phyloP scores from a whole-genome alignment of 2,329 filamentous ascomycete species.

The Pseudomassariella vexata region DNA sequence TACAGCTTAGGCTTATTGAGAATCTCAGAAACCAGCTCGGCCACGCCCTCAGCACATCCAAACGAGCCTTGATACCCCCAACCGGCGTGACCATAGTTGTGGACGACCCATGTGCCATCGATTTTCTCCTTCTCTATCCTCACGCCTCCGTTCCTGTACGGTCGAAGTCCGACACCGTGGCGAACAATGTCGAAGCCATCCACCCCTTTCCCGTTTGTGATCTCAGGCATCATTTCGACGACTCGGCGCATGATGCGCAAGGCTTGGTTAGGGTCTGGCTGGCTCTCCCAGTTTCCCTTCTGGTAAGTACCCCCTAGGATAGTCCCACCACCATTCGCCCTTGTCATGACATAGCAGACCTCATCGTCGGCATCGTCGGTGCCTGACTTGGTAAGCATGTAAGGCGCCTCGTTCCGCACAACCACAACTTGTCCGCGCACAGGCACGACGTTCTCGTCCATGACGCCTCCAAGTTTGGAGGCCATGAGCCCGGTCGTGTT shows the following conservation, averaged over 20 bases:
- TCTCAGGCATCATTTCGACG: conserved; percentile 56
- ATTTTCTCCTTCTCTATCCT: conserved; percentile 69
- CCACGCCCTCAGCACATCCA: conserved; percentile 62
- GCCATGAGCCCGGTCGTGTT: conserved; percentile 83
- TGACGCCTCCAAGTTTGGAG: conserved; percentile 71
- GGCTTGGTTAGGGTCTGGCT: conserved; percentile 74
- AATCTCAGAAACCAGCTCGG: conserved; percentile 63
- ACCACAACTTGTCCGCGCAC: conserved; percentile 78
- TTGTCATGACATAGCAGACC: conserved; percentile 74
- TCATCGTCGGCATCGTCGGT: conserved; percentile 71
- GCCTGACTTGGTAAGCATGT: conserved; percentile 66
- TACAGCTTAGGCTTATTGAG: conserved; percentile 19
- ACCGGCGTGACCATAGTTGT: conserved; percentile 75
- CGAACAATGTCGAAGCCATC: conserved; percentile 69
- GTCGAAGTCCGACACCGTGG: conserved; percentile 77
- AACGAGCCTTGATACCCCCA: conserved; percentile 70
- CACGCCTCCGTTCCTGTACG: conserved; percentile 66
- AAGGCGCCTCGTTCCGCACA: conserved; percentile 69
- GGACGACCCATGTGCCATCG: conserved; percentile 61
- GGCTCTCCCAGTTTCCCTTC: conserved; percentile 71
- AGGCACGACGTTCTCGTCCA: conserved; percentile 67
- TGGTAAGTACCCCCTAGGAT: conserved; percentile 83
- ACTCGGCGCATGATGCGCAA: conserved; percentile 78
- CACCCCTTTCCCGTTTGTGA: conserved; percentile 62
- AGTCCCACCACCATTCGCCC: conserved; percentile 74